Evolutionary conservation across 208 protist species (phyloP).

Genomic region (Leishmania braziliensis): DNA sequence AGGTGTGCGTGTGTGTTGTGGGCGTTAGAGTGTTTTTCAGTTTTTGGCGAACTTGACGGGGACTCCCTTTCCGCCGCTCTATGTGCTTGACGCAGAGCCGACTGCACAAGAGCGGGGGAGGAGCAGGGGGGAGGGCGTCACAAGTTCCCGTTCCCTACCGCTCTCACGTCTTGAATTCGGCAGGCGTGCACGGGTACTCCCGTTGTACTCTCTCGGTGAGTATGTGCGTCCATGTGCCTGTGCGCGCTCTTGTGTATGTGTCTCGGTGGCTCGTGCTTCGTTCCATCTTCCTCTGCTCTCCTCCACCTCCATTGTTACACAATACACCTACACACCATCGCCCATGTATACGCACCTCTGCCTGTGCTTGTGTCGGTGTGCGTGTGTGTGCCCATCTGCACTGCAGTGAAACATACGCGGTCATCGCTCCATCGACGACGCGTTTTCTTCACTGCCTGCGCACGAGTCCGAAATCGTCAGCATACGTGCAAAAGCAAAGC

Average conservation of each 20-base stretch:
- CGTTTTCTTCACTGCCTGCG: not conserved
- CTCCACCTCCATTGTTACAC: not conserved
- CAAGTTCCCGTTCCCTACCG: not conserved
- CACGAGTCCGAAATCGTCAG: not conserved
- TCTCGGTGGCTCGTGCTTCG: not conserved
- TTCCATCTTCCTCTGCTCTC: not conserved
- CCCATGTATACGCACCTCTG: not conserved
- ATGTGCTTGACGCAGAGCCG: not conserved
- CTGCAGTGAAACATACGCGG: not conserved
- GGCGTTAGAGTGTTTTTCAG: not conserved
- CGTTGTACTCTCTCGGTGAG: not conserved
- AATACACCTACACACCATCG: not conserved
- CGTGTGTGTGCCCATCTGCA: too few species aligned
- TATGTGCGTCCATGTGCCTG: conserved; percentile 4
- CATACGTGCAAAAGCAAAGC: not conserved
- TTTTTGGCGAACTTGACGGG: not conserved
- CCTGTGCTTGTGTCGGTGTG: not conserved
- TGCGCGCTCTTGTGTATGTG: not conserved
- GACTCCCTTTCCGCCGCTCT: not conserved
- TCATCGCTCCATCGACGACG: not conserved
- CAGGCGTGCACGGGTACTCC: not conserved
- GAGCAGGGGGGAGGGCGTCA: not conserved
- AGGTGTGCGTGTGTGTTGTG: not conserved
- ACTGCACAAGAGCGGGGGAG: not conserved
- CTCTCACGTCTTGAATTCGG: not conserved